These are phyloP conservation scores for Solanum microdontum DNA, from an alignment of 257 asterid genomes.

Conservation along the genomic window DNA sequence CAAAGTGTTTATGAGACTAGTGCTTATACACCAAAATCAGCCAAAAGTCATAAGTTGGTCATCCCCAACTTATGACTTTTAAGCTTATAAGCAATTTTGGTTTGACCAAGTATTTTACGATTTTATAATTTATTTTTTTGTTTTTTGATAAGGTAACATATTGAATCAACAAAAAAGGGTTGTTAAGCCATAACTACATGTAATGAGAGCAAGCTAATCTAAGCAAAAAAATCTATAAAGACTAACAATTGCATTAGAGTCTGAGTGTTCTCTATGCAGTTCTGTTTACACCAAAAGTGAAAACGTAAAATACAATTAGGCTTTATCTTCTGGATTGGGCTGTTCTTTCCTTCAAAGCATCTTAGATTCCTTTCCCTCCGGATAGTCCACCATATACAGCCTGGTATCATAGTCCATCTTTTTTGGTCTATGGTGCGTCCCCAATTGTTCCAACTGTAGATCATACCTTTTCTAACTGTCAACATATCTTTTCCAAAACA, in stretches of 20 bases:
- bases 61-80: neutral
- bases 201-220: neutral
- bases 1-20: neutral
- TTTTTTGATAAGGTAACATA: neutral
- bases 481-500: neutral
- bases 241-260: neutral
- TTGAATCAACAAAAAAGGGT: neutral
- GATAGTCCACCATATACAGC: neutral
- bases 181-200: neutral
- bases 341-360: neutral
- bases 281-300: neutral
- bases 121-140: accelerated
- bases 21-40: neutral
- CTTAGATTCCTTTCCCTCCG: neutral
- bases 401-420: neutral
- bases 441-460: neutral
- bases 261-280: neutral
- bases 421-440: neutral
- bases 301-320: neutral
- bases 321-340: neutral
- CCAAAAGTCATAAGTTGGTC: neutral
- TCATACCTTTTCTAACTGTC: neutral
- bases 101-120: neutral
- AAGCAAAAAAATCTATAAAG: neutral
- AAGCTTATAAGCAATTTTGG: neutral